Evolutionary conservation across 108 stramenopile genomes (phyloP), one percentile per base, ranked within the genome.

Genomic region (Fistulifera pelliculosa): DNA sequence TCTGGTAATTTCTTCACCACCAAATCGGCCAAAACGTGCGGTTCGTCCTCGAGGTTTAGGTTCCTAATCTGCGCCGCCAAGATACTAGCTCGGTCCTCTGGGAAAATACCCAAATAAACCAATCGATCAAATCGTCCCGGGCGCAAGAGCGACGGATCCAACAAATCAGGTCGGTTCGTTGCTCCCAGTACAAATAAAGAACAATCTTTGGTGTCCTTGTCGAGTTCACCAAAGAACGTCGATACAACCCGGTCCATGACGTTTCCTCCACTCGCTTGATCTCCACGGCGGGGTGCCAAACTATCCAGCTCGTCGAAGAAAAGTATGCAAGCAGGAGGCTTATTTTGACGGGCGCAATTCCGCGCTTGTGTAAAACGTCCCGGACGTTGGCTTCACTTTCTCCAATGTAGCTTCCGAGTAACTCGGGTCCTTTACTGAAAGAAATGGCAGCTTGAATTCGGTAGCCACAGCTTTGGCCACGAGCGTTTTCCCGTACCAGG

Each of bases 381-480:
- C 96, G 79, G n/a, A 99, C 84, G 25, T 94, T 93, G 0, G 89
- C 82, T 79, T 99, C 97, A 25, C 86, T 89, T 75, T 98, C 97
- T 25, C 99, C 99, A 19, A 99, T 96, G 52, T 95, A 98, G 25
- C 82, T 93, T 60, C 95, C 94, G 12, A 99, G 77, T 6, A 99
- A 60, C 73, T 95, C 80, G 53, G 90, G 70, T 57, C 96, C 96
- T 65, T 96, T 62, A 97, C 80, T 0, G 89, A 89, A 44, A 99
- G 61, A 60, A 99, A 99, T 5, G 94, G 93, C 18, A 98, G 56
- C 0, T 87, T 82, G 64, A 96, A 99, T 71, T 99, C 98, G 22
- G 88, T 80, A 22, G 99, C 99, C 4, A 99, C 97, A 0, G 98
- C 98, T 60, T 98, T 99, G 47, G 99, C 99, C 16, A 99, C 95